phyloP scores from a whole-genome alignment of 2,329 filamentous ascomycete genomes.

The Sporothrix dimorphospora region DNA sequence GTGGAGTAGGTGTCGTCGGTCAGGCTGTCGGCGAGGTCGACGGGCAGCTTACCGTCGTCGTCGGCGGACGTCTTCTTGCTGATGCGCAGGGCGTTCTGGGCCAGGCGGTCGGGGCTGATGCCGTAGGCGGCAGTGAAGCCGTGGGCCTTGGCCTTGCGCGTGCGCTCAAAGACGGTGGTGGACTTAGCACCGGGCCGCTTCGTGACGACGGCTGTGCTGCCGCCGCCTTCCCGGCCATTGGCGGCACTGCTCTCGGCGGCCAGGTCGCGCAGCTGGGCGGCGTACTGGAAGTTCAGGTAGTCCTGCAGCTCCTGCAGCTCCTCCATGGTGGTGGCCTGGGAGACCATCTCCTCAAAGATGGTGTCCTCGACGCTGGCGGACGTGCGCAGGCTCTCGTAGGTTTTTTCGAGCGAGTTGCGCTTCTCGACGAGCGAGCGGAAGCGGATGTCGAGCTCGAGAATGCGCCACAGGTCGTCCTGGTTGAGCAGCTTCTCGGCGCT shows the following conservation, averaged over 20 bases:
- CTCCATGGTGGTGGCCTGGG: constrained; percentile 81
- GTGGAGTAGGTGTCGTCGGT: constrained; percentile 74
- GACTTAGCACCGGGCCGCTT: constrained; percentile 85
- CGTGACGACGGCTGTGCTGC: constrained; percentile 56
- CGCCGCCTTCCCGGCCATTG: constrained; percentile 52
- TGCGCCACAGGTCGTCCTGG: constrained; percentile 92
- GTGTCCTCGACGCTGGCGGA: constrained; percentile 66
- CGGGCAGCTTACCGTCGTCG: constrained; percentile 76
- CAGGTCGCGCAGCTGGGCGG: constrained; percentile 79
- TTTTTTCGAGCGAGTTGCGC: constrained; percentile 79
- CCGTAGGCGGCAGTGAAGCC: constrained; percentile 86
- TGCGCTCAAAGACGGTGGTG: constrained; percentile 75
- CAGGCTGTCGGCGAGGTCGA: constrained; percentile 83
- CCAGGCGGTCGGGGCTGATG: constrained; percentile 84
- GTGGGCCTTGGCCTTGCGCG: constrained; percentile 79
- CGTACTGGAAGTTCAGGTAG: constrained; percentile 93
- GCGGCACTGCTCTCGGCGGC: constrained; percentile 53
- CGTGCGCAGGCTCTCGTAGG: constrained; percentile 71
- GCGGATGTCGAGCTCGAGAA: constrained; percentile 92
- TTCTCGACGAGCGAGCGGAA: constrained; percentile 93
- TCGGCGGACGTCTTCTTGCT: constrained; percentile 82
- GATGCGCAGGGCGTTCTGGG: constrained; percentile 79
- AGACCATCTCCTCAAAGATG: constrained; percentile 81
- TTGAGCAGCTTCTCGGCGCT: constrained; percentile 85
- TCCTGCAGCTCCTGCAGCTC: constrained; percentile 96